phyloP scores from a whole-genome alignment of 2,329 filamentous ascomycete species.

The Pseudogymnoascus sp. region DNA sequence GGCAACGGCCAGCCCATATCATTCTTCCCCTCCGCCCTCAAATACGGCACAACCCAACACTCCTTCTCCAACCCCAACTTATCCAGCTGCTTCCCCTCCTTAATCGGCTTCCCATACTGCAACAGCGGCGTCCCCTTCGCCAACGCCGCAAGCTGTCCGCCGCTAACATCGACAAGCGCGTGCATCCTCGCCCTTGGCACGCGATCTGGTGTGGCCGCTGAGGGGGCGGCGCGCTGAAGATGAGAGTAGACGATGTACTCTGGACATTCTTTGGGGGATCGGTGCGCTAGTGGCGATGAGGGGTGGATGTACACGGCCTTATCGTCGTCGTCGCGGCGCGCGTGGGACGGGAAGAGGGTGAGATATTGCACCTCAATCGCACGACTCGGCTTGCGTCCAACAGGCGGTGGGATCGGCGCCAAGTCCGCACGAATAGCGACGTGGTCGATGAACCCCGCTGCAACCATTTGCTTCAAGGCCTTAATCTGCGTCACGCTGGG shows the following conservation, averaged over 20 bases:
- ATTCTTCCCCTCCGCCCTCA: constrained; percentile 59
- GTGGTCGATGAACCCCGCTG: constrained; percentile 88
- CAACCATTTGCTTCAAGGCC: constrained; percentile 81
- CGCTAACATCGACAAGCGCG: constrained; percentile 70
- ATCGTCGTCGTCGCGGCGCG: constrained; percentile 39
- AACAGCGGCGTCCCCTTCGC: constrained; percentile 80
- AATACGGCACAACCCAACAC: constrained; percentile 73
- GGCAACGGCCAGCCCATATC: constrained; percentile 76
- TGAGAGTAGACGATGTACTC: constrained; percentile 82
- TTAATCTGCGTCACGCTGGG: constrained; percentile 62
- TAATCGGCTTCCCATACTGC: constrained; percentile 81
- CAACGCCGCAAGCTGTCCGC: constrained; percentile 65
- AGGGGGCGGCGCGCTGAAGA: constrained; percentile 58
- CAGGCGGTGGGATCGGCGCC: constrained; percentile 62
- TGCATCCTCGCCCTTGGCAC: constrained; percentile 80
- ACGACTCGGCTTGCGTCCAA: constrained; percentile 62
- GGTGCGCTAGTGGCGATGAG: constrained; percentile 65
- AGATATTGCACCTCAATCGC: constrained; percentile 89
- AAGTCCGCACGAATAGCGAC: constrained; percentile 86
- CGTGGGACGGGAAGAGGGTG: constrained; percentile 64
- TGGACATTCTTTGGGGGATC: constrained; percentile 65
- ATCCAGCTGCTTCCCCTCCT: constrained; percentile 55
- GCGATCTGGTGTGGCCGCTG: constrained; percentile 37
- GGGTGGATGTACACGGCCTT: constrained; percentile 81
- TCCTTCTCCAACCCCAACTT: constrained; percentile 48